A percentile compares a stretch with the other conserved stretches of the same genome.
These are phyloP conservation scores for Arachnopeziza araneosa DNA, from an alignment of 2,329 filamentous ascomycete species.

Conservation along the genomic window DNA sequence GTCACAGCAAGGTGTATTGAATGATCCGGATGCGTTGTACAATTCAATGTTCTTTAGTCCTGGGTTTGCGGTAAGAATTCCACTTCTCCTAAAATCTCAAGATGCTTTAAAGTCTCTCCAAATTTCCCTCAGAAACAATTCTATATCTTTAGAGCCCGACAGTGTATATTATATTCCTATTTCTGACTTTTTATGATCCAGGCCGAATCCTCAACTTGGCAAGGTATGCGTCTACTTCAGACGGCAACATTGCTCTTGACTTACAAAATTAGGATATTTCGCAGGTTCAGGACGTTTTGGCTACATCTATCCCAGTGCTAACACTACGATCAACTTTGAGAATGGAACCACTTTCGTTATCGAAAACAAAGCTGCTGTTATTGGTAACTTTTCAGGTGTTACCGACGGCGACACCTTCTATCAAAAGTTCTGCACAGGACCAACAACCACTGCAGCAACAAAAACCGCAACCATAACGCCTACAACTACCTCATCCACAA, in stretches of 20 bases:
- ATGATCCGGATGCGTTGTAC: slow-evolving; percentile 36
- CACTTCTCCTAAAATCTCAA: too few relatives aligned
- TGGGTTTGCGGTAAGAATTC: slow-evolving; percentile 12
- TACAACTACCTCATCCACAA: too few relatives aligned
- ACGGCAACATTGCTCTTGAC: too few relatives aligned
- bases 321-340: slow-evolving; percentile 34
- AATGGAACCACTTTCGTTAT: slow-evolving; percentile 33
- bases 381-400: slow-evolving; percentile 19
- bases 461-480: background rate
- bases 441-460: slow-evolving; percentile 18
- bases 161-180: too few relatives aligned
- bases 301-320: slow-evolving; percentile 33
- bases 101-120: background rate
- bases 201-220: slow-evolving; percentile 16
- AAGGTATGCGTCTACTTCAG: too few relatives aligned
- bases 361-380: slow-evolving; percentile 32
- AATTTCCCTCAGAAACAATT: too few relatives aligned
- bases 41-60: slow-evolving; percentile 38
- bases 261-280: slow-evolving; percentile 31
- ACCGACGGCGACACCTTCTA: slow-evolving; percentile 21
- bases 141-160: too few relatives aligned
- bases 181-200: slow-evolving; percentile 27
- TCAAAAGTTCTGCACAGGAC: slow-evolving; percentile 22
- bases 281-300: slow-evolving; percentile 27
- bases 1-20: slow-evolving; percentile 31